phyloP scores from a whole-genome alignment of 2,329 filamentous ascomycete genomes.

The Venturia pyrina region DNA sequence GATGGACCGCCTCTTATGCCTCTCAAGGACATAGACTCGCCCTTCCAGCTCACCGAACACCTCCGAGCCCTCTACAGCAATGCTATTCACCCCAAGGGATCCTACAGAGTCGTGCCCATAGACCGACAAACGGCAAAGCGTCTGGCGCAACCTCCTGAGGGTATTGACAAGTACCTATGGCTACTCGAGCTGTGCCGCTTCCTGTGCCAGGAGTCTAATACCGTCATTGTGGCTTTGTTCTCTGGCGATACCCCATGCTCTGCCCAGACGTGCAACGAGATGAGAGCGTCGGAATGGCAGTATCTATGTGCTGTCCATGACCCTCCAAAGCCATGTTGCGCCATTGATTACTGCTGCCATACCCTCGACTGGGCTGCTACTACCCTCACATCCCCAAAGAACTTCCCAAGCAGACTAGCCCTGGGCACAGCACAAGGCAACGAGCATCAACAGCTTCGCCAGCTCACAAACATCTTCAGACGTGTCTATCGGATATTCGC shows the following conservation, averaged over 20 bases:
- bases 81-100: conserved; percentile 53
- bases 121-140: conserved; percentile 63
- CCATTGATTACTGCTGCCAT: conserved; percentile 98
- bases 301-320: conserved; percentile 97
- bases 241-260: conserved; percentile 86
- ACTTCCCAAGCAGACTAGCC: conserved; percentile 78
- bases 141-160: conserved; percentile 69
- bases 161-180: conserved; percentile 82
- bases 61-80: conserved; percentile 84
- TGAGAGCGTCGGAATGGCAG: conserved; percentile 98
- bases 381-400: conserved; percentile 85
- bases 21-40: conserved; percentile 83
- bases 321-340: conserved; percentile 90
- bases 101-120: conserved; percentile 57
- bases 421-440: conserved; percentile 34
- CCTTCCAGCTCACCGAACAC: conserved; percentile 95
- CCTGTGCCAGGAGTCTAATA: conserved; percentile 88
- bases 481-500: conserved; percentile 94
- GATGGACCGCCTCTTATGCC: conserved; percentile 82
- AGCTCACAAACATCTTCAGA: conserved; percentile 89
- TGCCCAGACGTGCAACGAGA: conserved; percentile 82
- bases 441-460: conserved; percentile 54
- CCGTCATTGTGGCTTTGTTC: conserved; percentile 84
- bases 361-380: conserved; percentile 97
- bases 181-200: conserved; percentile 97